A percentile compares a stretch with the other conserved stretches of the same genome.
Evolutionary conservation across 345 rosid species (phyloP).

Genomic region (Cardamine occulta): DNA sequence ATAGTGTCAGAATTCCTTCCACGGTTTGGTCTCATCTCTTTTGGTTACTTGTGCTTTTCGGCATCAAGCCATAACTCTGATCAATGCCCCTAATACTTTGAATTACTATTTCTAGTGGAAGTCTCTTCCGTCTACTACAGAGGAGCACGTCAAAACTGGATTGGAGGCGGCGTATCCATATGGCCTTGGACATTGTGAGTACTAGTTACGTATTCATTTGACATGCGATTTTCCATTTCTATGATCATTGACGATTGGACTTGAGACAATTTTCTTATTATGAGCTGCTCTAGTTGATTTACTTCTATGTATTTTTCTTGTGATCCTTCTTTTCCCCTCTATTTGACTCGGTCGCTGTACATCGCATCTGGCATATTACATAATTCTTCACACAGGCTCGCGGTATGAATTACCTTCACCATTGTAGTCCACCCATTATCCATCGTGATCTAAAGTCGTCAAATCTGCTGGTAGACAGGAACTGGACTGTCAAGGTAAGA

Average conservation of each 20-base stretch:
- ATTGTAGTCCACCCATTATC: slow-evolving; percentile 84
- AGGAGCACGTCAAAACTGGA: slow-evolving; percentile 76
- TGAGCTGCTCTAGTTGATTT: slow-evolving; percentile 22
- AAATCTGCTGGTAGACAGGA: slow-evolving; percentile 91
- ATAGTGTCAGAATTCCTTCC: slow-evolving; percentile 99
- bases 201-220: slow-evolving; percentile 8
- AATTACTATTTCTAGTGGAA: slow-evolving; percentile 66
- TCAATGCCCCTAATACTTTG: slow-evolving; percentile 13
- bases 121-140: slow-evolving; percentile 87
- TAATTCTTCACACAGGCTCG: slow-evolving; percentile 66
- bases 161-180: slow-evolving; percentile 83
- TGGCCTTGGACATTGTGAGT: slow-evolving; percentile 95
- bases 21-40: slow-evolving; percentile 60
- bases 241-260: slow-evolving; percentile 5
- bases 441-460: slow-evolving; percentile 99
- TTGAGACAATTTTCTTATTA: background rate
- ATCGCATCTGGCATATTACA: slow-evolving; percentile 36
- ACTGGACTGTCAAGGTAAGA: slow-evolving; percentile 93
- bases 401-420: slow-evolving; percentile 97
- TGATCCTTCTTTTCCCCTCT: slow-evolving; percentile 18
- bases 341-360: slow-evolving; percentile 12
- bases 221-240: background rate
- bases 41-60: background rate
- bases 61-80: slow-evolving; percentile 23
- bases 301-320: slow-evolving; percentile 19